Conservation (phyloP, 345 rosid species). For the Gossypium stocksii region DNA sequence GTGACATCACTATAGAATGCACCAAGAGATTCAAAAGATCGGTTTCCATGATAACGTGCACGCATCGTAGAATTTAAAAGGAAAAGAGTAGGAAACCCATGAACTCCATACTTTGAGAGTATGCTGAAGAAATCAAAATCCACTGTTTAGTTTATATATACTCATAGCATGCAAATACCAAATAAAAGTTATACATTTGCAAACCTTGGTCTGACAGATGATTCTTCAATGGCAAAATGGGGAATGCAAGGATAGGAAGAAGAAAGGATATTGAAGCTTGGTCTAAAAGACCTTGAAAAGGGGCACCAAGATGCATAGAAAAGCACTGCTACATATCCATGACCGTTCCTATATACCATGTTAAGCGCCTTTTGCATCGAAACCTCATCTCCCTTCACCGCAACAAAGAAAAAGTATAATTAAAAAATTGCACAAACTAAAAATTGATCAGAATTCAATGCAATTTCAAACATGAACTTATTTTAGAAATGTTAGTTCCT, state of each 20-base stretch:
- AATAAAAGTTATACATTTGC: constrained; percentile 16
- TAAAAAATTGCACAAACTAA: background rate
- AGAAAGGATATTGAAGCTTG: constrained; percentile 59
- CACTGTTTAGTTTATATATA: constrained; percentile 2
- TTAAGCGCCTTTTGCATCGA: constrained; percentile 62
- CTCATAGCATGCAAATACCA: background rate
- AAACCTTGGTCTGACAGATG: constrained; percentile 82
- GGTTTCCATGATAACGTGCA: constrained; percentile 60
- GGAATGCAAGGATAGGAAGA: constrained; percentile 60
- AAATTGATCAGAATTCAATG: background rate
- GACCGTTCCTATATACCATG: constrained; percentile 53
- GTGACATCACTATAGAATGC: constrained; percentile 67
- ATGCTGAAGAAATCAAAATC: constrained; percentile 42
- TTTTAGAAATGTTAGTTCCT: background rate
- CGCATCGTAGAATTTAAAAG: constrained; percentile 75
- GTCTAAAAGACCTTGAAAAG: constrained; percentile 68
- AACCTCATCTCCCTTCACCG: constrained; percentile 75
- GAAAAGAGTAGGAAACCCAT: constrained; percentile 84
- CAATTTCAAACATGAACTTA: background rate
- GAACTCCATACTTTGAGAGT: constrained; percentile 92
- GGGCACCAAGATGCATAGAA: constrained; percentile 98
- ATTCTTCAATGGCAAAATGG: constrained; percentile 81
- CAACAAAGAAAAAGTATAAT: constrained; percentile 10
- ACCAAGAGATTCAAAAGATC: constrained; percentile 66
- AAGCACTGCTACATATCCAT: constrained; percentile 74